Evolutionary conservation across 768 basidiomycete species (phyloP).

Genomic region (Hygrocybe coccinea): DNA sequence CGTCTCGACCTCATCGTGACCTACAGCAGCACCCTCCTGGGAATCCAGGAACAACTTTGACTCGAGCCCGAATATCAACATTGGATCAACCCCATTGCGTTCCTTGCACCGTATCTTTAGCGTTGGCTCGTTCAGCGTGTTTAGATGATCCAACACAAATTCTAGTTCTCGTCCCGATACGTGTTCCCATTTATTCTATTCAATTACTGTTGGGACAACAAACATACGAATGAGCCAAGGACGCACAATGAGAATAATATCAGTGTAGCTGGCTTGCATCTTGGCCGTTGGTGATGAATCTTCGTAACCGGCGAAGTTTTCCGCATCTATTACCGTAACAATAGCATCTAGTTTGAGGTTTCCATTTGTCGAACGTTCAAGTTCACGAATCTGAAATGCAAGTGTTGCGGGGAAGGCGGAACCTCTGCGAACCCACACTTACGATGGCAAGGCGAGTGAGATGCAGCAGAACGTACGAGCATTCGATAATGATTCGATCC

Average conservation of each 20-base stretch:
- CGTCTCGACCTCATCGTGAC: slow-evolving; percentile 82
- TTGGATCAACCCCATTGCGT: slow-evolving; percentile 64
- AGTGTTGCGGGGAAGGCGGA: slow-evolving; percentile 95
- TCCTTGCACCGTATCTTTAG: slow-evolving; percentile 74
- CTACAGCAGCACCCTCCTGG: slow-evolving; percentile 16
- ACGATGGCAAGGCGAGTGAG: background rate
- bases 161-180: slow-evolving; percentile 76
- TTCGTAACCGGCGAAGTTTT: slow-evolving; percentile 91
- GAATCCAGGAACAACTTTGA: slow-evolving; percentile 61
- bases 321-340: slow-evolving; percentile 84
- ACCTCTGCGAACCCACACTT: slow-evolving; percentile 46
- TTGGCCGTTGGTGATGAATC: slow-evolving; percentile 87
- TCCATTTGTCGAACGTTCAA: slow-evolving; percentile 69
- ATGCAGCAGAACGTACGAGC: slow-evolving; percentile 58
- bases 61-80: slow-evolving; percentile 83
- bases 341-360: slow-evolving; percentile 86
- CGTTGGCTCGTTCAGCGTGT: slow-evolving; percentile 85
- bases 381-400: slow-evolving; percentile 88
- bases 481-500: slow-evolving; percentile 92
- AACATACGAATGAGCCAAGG: slow-evolving; percentile 21
- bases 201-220: background rate
- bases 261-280: slow-evolving; percentile 95
- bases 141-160: slow-evolving; percentile 77
- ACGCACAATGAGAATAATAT: slow-evolving; percentile 74
- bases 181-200: slow-evolving; percentile 87